Evolutionary conservation across 2,329 filamentous ascomycete genomes (phyloP), one percentile per base, ranked within the genome.

Genomic region (Xylariaceae sp.): DNA sequence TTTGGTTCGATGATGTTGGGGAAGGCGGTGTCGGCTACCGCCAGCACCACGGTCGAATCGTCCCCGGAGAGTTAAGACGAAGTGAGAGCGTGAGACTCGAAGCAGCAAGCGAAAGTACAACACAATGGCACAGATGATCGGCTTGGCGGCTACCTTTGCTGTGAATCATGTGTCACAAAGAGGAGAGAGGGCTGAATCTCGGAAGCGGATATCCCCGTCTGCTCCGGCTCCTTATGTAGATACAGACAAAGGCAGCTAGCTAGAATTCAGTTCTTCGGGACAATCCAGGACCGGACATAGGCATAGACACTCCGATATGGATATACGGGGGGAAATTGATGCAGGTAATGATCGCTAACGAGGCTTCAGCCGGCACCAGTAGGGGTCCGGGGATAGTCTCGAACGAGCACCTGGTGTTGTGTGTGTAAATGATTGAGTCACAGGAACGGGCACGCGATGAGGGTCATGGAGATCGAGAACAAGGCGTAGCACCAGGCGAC

Each of bases 1-100:
- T 71, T 72, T 68, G 70, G 68, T 68, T 71, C 71, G 64, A 73
- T 63, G 62, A 67, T 61, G 66, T 68, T 70, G 65, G 69, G 63
- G 65, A 67, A 61, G 58, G 59, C 65, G 61, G 67, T 60, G 62
- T 69, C 68, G 71, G 71, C 72, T 63, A 69, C 70, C 71, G 72
- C 73, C 71, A 75, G 72, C 63, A 68, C 70, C 70, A 68, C 69
- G 65, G 61, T 61, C 60, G 61, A 64, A 54, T 53, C 60, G 65
- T 67, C 68, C 61, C 67, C 60, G 56, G 55, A 62, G 63, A 68
- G 57, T 65, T 61, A 64, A 58, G 37, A 47, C 18, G 3, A 1
- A n/a, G 9, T 45, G n/a, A 11, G 5, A 45, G n/a, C 15, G 35
- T 51, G 17, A 47, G 57, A 48, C 41, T 51, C 52, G 57, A 58